Evolutionary conservation across 257 asterid species (phyloP).

Genomic region (Rhazya stricta): DNA sequence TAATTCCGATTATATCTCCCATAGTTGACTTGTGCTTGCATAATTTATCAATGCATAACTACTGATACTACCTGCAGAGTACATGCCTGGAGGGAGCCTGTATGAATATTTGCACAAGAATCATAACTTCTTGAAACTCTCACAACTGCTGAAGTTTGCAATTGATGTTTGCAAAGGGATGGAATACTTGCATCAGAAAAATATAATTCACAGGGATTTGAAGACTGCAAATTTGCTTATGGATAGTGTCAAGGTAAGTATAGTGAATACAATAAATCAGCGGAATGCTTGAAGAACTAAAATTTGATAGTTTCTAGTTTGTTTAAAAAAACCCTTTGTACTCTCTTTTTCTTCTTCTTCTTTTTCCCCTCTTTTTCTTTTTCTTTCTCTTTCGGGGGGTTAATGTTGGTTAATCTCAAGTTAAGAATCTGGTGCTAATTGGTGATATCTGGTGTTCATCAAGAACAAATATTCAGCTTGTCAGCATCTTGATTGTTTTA

Average conservation of each 20-base stretch:
- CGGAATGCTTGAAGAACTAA: not conserved
- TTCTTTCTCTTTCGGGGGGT: not conserved
- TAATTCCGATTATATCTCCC: not conserved
- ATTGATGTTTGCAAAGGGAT: constrained; percentile 90
- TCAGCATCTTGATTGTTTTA: not conserved
- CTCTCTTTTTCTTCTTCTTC: not conserved
- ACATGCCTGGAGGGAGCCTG: constrained; percentile 86
- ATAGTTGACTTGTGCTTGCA: not conserved
- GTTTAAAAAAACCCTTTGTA: not conserved
- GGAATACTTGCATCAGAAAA: constrained; percentile 80
- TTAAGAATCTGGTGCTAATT: not conserved
- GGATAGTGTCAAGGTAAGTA: constrained; percentile 60
- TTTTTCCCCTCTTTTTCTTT: too few species aligned
- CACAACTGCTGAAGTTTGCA: constrained; percentile 65
- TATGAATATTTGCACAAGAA: constrained; percentile 68
- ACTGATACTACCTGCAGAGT: constrained; percentile 43
- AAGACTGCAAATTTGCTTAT: constrained; percentile 85
- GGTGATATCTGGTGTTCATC: not conserved
- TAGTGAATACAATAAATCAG: not conserved
- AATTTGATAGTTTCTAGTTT: not conserved
- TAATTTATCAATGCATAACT: constrained; percentile 21
- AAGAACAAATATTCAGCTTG: not conserved
- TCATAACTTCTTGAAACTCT: constrained; percentile 50
- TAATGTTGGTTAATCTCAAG: not conserved
- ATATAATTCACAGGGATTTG: constrained; percentile 83